phyloP scores from a whole-genome alignment of 768 basidiomycete genomes.

The Podaxis sp. region DNA sequence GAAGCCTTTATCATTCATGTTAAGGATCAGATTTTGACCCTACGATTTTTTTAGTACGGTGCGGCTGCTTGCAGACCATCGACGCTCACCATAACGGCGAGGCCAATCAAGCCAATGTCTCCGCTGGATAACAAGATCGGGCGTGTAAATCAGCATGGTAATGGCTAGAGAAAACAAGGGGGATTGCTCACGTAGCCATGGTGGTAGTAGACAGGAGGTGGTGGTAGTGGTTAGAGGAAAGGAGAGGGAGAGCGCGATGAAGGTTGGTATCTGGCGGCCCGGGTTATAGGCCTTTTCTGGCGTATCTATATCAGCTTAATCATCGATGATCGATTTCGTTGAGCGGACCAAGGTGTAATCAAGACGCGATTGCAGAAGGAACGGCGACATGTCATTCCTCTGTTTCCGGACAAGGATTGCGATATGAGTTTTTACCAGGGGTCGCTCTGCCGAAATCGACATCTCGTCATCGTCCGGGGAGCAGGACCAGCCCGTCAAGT shows the following conservation, averaged over 20 bases:
- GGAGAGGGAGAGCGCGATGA: constrained; percentile 13
- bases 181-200: constrained; percentile 37
- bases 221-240: constrained; percentile 28
- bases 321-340: constrained; percentile 20
- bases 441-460: constrained; percentile 1
- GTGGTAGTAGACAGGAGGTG: constrained; percentile 40
- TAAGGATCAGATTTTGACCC: constrained; percentile 97
- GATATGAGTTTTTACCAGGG: constrained; percentile 1
- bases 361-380: neutral
- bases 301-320: constrained; percentile 17
- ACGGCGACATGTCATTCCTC: neutral
- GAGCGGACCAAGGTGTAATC: constrained; percentile 10
- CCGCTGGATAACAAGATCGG: constrained; percentile 50
- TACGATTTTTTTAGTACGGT: constrained; percentile 28
- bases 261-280: constrained; percentile 7
- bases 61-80: constrained; percentile 26
- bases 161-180: constrained; percentile 3
- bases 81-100: constrained; percentile 88
- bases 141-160: constrained; percentile 2
- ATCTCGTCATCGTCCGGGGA: neutral
- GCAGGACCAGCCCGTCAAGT: neutral
- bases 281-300: constrained; percentile 9
- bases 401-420: neutral
- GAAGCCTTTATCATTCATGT: constrained; percentile 99
- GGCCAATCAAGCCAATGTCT: constrained; percentile 97